A percentile compares a stretch with the other conserved stretches of the same genome.
These are phyloP conservation scores for Scheffersomyces insectosa DNA, from an alignment of 1,139 yeast genomes.

Conservation along the genomic window DNA sequence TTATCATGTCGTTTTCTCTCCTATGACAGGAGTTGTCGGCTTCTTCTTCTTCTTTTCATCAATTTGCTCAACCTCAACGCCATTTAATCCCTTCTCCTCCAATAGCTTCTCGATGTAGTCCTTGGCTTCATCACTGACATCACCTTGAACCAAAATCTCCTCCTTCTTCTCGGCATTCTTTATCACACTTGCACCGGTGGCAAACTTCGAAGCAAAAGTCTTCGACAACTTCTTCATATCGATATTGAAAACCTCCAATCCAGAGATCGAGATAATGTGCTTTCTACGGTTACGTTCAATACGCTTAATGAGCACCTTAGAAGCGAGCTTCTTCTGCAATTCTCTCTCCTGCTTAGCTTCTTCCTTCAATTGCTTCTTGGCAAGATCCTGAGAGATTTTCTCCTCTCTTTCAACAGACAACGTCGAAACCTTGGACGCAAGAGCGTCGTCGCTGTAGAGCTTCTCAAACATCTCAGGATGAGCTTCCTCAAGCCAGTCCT, in stretches of 20 bases:
- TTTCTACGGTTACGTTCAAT: slow-evolving; percentile 90
- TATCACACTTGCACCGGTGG: slow-evolving; percentile 95
- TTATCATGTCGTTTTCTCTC: too few species aligned
- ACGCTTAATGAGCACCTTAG: slow-evolving; percentile 81
- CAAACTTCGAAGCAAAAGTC: slow-evolving; percentile 90
- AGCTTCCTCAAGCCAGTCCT: slow-evolving; percentile 70
- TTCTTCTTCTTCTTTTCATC: slow-evolving; percentile 83
- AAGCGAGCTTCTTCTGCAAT: slow-evolving; percentile 70
- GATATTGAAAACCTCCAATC: slow-evolving; percentile 84
- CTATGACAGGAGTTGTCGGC: slow-evolving; percentile 22
- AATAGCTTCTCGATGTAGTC: slow-evolving; percentile 69
- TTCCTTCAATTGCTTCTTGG: slow-evolving; percentile 84
- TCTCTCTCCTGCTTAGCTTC: slow-evolving; percentile 89
- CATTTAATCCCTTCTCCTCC: slow-evolving; percentile 78
- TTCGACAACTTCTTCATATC: slow-evolving; percentile 91
- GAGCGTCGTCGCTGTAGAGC: slow-evolving; percentile 60
- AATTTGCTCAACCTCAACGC: slow-evolving; percentile 82
- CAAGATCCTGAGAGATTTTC: slow-evolving; percentile 76
- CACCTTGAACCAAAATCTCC: slow-evolving; percentile 92
- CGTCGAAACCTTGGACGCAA: slow-evolving; percentile 52
- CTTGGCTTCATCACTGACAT: slow-evolving; percentile 89
- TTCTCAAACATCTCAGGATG: slow-evolving; percentile 57
- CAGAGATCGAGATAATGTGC: slow-evolving; percentile 82
- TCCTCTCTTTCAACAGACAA: slow-evolving; percentile 77
- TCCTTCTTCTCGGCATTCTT: slow-evolving; percentile 91